Percentiles rank a stretch among this genome's conserved stretches.
phyloP scores from a whole-genome alignment of 2,329 filamentous ascomycete species.

The Arachnomyces sp. region DNA sequence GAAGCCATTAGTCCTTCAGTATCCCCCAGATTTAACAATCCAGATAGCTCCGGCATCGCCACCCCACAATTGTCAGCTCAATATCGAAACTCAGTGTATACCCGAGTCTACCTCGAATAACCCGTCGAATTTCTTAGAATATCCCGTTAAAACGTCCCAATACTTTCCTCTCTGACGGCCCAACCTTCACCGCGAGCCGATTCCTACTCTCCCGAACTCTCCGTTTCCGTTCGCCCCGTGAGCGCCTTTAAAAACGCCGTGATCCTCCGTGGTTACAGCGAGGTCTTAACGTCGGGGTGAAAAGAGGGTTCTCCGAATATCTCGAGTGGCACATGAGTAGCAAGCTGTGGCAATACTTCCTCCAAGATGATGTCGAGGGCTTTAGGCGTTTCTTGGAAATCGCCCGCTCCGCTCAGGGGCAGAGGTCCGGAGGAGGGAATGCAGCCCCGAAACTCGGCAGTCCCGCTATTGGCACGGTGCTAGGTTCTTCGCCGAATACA shows the following conservation, averaged over 20 bases:
- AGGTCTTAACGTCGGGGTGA: slow-evolving; percentile 62
- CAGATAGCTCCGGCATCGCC: slow-evolving; percentile 4
- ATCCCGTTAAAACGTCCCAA: too few species aligned
- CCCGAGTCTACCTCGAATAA: neutral
- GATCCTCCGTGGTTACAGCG: slow-evolving; percentile 78
- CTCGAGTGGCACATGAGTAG: slow-evolving; percentile 71
- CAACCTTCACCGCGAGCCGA: slow-evolving; percentile 1
- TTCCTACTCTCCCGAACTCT: slow-evolving; percentile 17
- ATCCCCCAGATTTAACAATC: too few species aligned
- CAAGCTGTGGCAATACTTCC: slow-evolving; percentile 91
- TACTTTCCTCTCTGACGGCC: neutral
- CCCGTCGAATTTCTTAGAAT: neutral
- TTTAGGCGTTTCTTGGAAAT: slow-evolving; percentile 84
- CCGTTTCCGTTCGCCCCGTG: slow-evolving; percentile 25
- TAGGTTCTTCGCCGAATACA: slow-evolving; percentile 23
- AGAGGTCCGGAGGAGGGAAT: slow-evolving; percentile 21
- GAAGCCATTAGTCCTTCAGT: too few species aligned
- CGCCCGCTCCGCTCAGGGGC: slow-evolving; percentile 47
- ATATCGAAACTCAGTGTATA: neutral
- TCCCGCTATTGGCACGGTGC: neutral
- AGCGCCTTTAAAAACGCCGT: slow-evolving; percentile 87
- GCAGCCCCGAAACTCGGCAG: slow-evolving; percentile 20
- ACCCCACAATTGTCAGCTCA: slow-evolving; percentile 7
- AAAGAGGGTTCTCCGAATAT: slow-evolving; percentile 33
- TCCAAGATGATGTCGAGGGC: slow-evolving; percentile 93